These are phyloP conservation scores for Ogataea trehaloabstinens DNA, from an alignment of 805 yeast genomes.

Conservation along the genomic window DNA sequence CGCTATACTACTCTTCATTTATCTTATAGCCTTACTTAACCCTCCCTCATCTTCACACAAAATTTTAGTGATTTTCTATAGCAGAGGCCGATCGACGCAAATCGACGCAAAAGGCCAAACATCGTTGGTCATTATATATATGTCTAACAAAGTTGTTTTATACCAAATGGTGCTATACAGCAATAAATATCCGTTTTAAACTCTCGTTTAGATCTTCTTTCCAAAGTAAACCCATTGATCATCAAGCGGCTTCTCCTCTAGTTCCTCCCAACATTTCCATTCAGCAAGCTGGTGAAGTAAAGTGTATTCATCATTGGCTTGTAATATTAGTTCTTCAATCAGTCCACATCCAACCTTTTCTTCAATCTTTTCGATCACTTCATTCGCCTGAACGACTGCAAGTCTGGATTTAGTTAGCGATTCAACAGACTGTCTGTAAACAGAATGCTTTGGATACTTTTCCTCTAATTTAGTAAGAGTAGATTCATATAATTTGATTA, in stretches of 20 bases:
- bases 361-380: constrained; percentile 65
- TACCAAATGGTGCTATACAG: too few species aligned
- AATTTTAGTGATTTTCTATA: too few species aligned
- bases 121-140: too few species aligned
- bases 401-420: constrained; percentile 69
- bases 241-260: constrained; percentile 73
- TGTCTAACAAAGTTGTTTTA: too few species aligned
- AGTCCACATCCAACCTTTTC: constrained; percentile 75
- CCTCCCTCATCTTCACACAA: too few species aligned
- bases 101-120: too few species aligned
- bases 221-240: constrained; percentile 87
- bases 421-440: constrained; percentile 73
- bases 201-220: constrained; percentile 45
- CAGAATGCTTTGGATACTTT: constrained; percentile 68
- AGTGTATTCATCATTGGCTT: constrained; percentile 77
- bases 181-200: not conserved
- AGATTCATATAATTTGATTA: constrained; percentile 65
- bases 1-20: too few species aligned
- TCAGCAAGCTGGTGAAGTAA: constrained; percentile 66
- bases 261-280: constrained; percentile 75
- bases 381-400: constrained; percentile 60
- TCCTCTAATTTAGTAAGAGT: constrained; percentile 58
- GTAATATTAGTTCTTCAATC: constrained; percentile 77
- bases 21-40: too few species aligned
- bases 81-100: too few species aligned